Base-by-base conservation (phyloP, 148 eudicot genomes). In the Rhododendron simsii region DNA sequence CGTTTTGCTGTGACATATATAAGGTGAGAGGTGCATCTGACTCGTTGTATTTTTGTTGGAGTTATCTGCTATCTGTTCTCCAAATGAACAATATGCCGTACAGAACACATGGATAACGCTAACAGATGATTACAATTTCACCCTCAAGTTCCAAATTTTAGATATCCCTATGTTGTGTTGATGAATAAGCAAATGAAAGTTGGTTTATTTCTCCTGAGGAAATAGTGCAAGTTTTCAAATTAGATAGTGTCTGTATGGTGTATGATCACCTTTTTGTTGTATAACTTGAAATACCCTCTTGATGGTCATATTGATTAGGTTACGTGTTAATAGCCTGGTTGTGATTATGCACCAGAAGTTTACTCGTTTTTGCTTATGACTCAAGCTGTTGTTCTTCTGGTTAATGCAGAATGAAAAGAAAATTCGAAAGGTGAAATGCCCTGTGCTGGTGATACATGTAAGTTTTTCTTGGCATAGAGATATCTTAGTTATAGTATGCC, bases 371-470 rank as follows among this genome's bases (percentile, higher is more conserved):
- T 26, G 37, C 73, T 81, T 61, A 51, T 78, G 71, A 35, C 82
- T 83, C 74, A 82, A 71, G 26, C 45, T 55, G n/a, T 86, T 78
- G 84, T 39, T 83, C 11, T 37, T 81, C 65, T 67, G 84, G 84
- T 78, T 71, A 61, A 53, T 93, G 96, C 96, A 97, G 99, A 97
- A 97, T 87, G 93, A 95, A 57, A 93, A 92, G 85, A 97, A 97
- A 86, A 95, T 97, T 82, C 96, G 94, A 84, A 95, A 92, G 92
- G 99, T 95, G 90, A 97, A 97, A 91, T 93, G 95, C 86, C 98
- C 99, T 75, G 98, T 92, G 81, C 93, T 97, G 80, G 99, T 97
- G 84, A 94, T 97, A 90, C 99, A 97, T 90, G 99, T 97, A 94
- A 95, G 98, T 92, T 67, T 14, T 84, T 77, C 75, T 75, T 77